Conservation (phyloP, 2,329 filamentous ascomycete genomes). For the Xylariaceae sp. region DNA sequence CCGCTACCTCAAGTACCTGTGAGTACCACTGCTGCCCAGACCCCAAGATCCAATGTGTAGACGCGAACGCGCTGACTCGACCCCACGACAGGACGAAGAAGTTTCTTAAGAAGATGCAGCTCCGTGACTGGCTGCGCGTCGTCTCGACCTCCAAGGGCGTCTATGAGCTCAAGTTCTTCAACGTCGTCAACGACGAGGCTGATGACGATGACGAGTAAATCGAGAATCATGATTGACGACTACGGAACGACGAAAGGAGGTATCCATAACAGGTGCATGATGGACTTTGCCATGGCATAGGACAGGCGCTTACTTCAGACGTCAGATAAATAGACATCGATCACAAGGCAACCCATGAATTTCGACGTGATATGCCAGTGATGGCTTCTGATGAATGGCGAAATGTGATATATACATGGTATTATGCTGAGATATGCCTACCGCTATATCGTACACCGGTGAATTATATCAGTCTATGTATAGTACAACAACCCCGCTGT, state of each 20-base stretch:
- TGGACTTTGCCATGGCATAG: constrained; percentile 15
- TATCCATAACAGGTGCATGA: constrained; percentile 9
- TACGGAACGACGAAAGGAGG: constrained; percentile 8
- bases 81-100: constrained; percentile 80
- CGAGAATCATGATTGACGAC: constrained; percentile 16
- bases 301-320: constrained; percentile 16
- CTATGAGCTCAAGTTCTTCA: constrained; percentile 99
- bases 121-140: constrained; percentile 99
- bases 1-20: constrained; percentile 99
- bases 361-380: constrained; percentile 9
- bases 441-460: background rate
- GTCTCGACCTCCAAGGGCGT: constrained; percentile 97
- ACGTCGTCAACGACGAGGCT: constrained; percentile 96
- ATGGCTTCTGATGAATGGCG: background rate
- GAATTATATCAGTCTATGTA: constrained; percentile 1
- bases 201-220: constrained; percentile 98
- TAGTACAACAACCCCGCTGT: constrained; percentile 1
- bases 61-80: background rate
- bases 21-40: constrained; percentile 38
- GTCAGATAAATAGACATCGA: constrained; percentile 19
- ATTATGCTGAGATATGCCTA: background rate
- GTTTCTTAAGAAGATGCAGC: constrained; percentile 99
- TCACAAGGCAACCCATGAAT: constrained; percentile 13
- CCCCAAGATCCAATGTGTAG: background rate
- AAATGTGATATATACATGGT: constrained; percentile 1